Base-by-base conservation (phyloP, 805 yeast species). In the Cyberlindnera japonica region DNA sequence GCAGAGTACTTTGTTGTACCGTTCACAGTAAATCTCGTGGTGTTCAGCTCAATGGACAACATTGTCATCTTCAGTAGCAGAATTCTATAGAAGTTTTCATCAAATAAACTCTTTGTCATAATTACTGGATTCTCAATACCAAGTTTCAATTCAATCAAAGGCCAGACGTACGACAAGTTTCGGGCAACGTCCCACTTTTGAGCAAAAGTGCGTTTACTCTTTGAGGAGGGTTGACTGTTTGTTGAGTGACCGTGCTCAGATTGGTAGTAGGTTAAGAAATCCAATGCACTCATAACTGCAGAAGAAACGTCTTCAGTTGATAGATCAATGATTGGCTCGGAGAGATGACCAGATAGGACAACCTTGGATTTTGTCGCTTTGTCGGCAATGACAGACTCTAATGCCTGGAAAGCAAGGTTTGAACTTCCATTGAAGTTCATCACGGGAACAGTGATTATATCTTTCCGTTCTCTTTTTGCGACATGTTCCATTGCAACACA, bases 301-400 rank as follows among this genome's bases (percentile, higher is more conserved):
- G 66, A 54, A 1, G 70, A 62, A 3, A 69, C 48, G 35, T 71
- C 67, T 11, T 59, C 59, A 5, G 69, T 59, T 22, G 71, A 66
- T 18, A 71, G 49, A 47, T 74, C 79, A n/a, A 71, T 28, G 1
- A 67, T 61, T 15, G 75, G 66, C 2, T 72, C 71, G 3, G 75
- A 61, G 3, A 71, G 33, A 36, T 68, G 71, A 17, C 68, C 66
- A 13, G 65, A 60, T 2, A 70, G 34, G 6, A 60, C 61, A 3
- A 63, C 41, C 18, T 68, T 53, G 1, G 75, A 65, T 23, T 61
- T 54, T 4, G 62, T 49, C 1, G 47, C 40, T 6, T 53, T 45
- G 4, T 38, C 41, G 20, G 23, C 48, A 40, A 32, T 53, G 40
- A 50, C 50, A 32, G 55, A 55, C 48, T 40, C 52, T n/a, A 57